Conservation (phyloP, 345 rosid genomes). For the Boechera retrofracta region DNA sequence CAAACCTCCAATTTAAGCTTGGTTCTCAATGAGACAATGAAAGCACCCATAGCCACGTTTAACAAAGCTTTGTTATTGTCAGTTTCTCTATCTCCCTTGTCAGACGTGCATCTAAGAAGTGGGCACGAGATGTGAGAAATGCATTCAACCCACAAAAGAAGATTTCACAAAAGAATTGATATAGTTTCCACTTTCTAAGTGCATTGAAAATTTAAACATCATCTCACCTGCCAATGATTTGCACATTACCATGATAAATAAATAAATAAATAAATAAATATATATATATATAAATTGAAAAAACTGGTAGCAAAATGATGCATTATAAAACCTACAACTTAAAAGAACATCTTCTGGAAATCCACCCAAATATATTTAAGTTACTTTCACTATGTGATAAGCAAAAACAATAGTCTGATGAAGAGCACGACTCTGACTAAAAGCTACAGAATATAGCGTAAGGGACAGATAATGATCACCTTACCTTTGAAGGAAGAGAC, state of each 20-base stretch:
- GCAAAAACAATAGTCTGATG: constrained; percentile 10
- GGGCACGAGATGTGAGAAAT: constrained; percentile 32
- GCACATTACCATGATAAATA: not conserved
- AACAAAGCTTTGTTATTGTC: constrained; percentile 58
- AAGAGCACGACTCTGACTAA: not conserved
- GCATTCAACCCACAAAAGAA: constrained; percentile 29
- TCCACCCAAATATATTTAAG: constrained; percentile 14
- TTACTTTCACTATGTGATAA: constrained; percentile 18
- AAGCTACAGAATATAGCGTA: constrained; percentile 30
- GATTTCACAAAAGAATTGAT: constrained; percentile 22
- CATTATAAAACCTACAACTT: constrained; percentile 16
- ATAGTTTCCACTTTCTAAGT: constrained; percentile 1
- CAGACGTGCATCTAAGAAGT: constrained; percentile 52
- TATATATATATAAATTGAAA: not conserved
- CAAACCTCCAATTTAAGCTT: constrained; percentile 64
- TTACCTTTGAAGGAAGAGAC: constrained; percentile 59
- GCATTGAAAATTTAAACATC: constrained; percentile 21
- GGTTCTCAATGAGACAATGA: constrained; percentile 64
- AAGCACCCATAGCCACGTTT: constrained; percentile 69
- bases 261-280: no score
- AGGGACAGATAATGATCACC: constrained; percentile 36
- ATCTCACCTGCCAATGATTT: constrained; percentile 25
- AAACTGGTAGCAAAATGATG: not conserved
- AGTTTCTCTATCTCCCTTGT: constrained; percentile 51
- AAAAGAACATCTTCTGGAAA: constrained; percentile 12